Base-by-base conservation (phyloP, 768 basidiomycete genomes). In the Chalciporus piperatus region DNA sequence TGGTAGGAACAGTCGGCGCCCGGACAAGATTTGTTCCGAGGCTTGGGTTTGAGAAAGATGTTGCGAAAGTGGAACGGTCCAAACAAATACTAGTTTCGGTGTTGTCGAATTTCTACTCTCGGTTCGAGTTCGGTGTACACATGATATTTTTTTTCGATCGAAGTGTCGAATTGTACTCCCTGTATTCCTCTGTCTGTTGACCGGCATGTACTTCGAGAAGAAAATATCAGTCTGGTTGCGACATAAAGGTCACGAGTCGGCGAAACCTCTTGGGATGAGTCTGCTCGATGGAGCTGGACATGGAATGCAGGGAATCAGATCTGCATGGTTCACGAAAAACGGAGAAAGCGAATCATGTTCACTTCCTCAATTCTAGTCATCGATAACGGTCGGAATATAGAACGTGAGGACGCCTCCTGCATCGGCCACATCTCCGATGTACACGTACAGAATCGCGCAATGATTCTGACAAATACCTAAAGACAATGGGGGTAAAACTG, bases 361-460 rank as follows among this genome's bases (percentile, higher is more conserved):
- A 8, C 11, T n/a, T 23, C 40, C 30, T 64, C 39, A 68, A 27
- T 61, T 64, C 41, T 68, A 70, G 49, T 84, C 86, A 39, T 85
- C 82, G 41, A 87, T 76, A 35, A 89, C 80, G 1, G 85, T 87
- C 39, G 92, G 92, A 46, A 94, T 84, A 62, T 92, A 94, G 64
- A 89, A 93, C 3, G 92, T 94, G 55, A 94, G 73, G 38, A 94
- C 88, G 3, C 90, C 92, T 41, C 91, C 89, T 0, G 86, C 82
- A 50, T 89, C 84, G 5, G 81, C 80, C 11, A 85, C 77, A 28
- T 90, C 85, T 10, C 92, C 92, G 40, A 93, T 86, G 62, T 93
- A 94, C 48, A 93, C 90, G 56, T 93, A 94, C 45, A 93, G 77
- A 58, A 94, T 93, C 52, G 89, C 76, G 63, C 90, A 93, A 56